Base-by-base conservation (phyloP, 1,139 yeast species). In the Candida dubliniensis region DNA sequence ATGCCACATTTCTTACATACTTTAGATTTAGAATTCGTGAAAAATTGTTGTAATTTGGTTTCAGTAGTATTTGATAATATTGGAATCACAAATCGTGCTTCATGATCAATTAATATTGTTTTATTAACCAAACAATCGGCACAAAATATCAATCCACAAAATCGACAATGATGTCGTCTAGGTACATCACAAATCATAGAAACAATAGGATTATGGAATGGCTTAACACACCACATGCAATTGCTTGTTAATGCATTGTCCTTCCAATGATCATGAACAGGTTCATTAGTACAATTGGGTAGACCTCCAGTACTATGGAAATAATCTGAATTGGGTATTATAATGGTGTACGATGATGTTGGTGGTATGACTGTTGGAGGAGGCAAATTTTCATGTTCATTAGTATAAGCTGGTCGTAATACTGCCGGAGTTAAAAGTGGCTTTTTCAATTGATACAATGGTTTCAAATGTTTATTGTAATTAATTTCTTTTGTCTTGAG, bases 371-470 rank as follows among this genome's bases (percentile, higher is more conserved):
- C n/a, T 15, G 15, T 27, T 13, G 38, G 38, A 29, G 43, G 24
- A 8, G 25, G 10, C 6, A 34, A 34, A 26, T 38, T 31, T 11
- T 37, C 41, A 13, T 38, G 41, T 11, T 41, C 44, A 34, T 43
- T 42, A n/a, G 46, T 44, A 24, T 43, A 31, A 4, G 42, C 35
- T 24, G 76, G 76, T 33, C 77, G 57, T 35, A 73, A 59, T 11
- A 71, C 77, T 2, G 77, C 77, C 2, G 78, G 78, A 7, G 64
- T 57, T 49, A 68, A 58, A 43, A 73, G 47, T 8, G 77, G 78
- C 49, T 70, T 67, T 49, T 71, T 72, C 43, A 61, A 54, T 47
- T 62, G 64, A 49, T 71, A 70, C 29, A 70, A 64, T 42, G 67
- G 71, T 13, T 49, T 45, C 4, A 48, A 30, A n/a, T 36, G 15